Base-by-base conservation (phyloP, 108 stramenopile species). In the Licmophora abbreviata region DNA sequence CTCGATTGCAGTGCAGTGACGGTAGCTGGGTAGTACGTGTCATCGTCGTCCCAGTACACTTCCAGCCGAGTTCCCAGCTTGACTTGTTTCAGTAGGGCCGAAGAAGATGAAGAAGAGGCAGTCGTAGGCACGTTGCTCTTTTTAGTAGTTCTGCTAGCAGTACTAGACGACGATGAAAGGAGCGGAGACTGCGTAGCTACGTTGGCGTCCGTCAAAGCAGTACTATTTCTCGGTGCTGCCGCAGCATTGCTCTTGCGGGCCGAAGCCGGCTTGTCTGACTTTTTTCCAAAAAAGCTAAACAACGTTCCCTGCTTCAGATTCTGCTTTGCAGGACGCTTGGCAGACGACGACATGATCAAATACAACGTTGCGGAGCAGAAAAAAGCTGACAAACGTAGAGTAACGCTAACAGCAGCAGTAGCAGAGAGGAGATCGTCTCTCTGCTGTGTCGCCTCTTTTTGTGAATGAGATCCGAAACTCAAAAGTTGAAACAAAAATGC, bases 211-310 rank as follows among this genome's bases (percentile, higher is more conserved):
- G 23, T 10, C 10, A n/a, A 40, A 22, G 15, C 27, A 44, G 24
- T 45, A 40, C 33, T 29, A 11, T 8, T 56, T 28, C 10, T 18
- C 46, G 34, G 18, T 26, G 54, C 18, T 40, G 29, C 55, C 32
- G 11, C 20, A 18, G 21, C 9, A 14, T 11, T 32, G 11, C 21
- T 6, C 24, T 36, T 42, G 25, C 27, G 4, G 3, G 48, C 18
- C 29, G 51, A 30, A 25, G 25, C 29, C 20, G 59, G 26, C n/a
- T 20, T 18, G 43, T 56, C 48, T 32, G 48, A 44, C 44, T 73
- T 73, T 57, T 80, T 78, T 25, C 61, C 54, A 52, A 86, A 86
- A 47, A 86, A 86, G 36, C 64, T 67, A 54, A 86, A 86, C 33
- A 86, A 46, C 14, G 22, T 75, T 31, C 68, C 71, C 56, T 80